These are phyloP conservation scores for Chloroidium sp. DNA, from an alignment of 163 green algal species.

Conservation along the genomic window DNA sequence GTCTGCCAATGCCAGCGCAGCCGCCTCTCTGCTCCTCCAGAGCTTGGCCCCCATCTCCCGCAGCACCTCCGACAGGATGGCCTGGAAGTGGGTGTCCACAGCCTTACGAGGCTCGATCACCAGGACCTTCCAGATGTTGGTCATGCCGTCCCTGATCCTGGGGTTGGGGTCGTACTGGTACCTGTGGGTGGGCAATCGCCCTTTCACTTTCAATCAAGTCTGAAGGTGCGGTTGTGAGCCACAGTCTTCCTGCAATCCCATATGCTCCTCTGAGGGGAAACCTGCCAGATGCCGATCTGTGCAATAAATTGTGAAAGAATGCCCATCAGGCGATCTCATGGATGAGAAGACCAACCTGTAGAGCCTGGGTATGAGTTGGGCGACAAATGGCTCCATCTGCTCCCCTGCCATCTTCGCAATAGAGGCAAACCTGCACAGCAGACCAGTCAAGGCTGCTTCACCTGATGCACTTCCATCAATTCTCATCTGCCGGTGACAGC, in stretches of 20 bases:
- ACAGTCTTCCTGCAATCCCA: too few relatives aligned
- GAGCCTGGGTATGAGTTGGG: conserved; percentile 68
- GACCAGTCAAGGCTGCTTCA: background rate
- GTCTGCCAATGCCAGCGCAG: conserved; percentile 54
- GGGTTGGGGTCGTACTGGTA: conserved; percentile 60
- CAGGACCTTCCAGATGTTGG: conserved; percentile 48
- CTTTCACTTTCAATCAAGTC: background rate
- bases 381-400: conserved; percentile 48
- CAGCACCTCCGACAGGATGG: conserved; percentile 54
- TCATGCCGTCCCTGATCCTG: conserved; percentile 71
- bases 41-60: conserved; percentile 55
- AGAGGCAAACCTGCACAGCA: conserved; percentile 44
- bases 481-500: too few relatives aligned
- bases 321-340: too few relatives aligned
- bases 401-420: conserved; percentile 68
- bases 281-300: too few relatives aligned
- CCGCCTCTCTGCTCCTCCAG: conserved; percentile 78
- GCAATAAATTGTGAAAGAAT: too few relatives aligned
- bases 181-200: background rate
- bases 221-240: too few relatives aligned
- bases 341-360: conserved; percentile 27
- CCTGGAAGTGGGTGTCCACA: conserved; percentile 56
- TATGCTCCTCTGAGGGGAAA: too few relatives aligned
- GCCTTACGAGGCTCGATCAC: conserved; percentile 54
- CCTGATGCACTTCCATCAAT: too few relatives aligned